phyloP scores from a whole-genome alignment of 106 monocot species.

The Chionographis japonica region DNA sequence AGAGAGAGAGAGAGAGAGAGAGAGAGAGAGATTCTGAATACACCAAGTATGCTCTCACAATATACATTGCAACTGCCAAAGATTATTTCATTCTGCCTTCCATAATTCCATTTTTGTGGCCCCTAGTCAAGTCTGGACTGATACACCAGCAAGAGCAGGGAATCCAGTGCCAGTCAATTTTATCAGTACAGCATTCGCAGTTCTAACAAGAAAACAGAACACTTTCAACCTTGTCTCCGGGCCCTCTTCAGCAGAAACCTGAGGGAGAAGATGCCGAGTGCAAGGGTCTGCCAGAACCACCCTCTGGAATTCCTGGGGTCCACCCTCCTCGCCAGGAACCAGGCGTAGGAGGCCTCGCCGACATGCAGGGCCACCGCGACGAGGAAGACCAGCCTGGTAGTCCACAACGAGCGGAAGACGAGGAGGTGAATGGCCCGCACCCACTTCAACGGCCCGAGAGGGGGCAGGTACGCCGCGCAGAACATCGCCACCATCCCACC shows the following conservation, averaged over 20 bases:
- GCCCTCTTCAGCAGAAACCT: conserved; percentile 70
- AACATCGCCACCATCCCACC: conserved; percentile 58
- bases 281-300: conserved; percentile 91
- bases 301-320: conserved; percentile 67
- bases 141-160: too few species aligned
- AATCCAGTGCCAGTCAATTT: too few species aligned
- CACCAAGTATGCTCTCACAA: too few species aligned
- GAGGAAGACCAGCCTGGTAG: conserved; percentile 41
- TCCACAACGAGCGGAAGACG: conserved; percentile 50
- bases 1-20: too few species aligned
- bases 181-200: too few species aligned
- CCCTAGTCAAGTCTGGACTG: too few species aligned
- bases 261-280: conserved; percentile 66
- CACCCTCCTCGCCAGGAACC: conserved; percentile 54
- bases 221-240: conserved; percentile 4
- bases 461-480: conserved; percentile 65
- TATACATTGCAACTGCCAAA: too few species aligned
- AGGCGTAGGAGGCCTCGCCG: conserved; percentile 77
- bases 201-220: background rate
- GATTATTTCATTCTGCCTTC: too few species aligned
- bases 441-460: conserved; percentile 47
- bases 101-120: too few species aligned
- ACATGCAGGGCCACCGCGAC: conserved; percentile 38
- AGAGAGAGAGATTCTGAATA: too few species aligned
- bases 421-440: conserved; percentile 26